Evolutionary conservation across 208 protist genomes (phyloP), one percentile per base, ranked within the genome.

Genomic region (Trypanosoma melophagium): DNA sequence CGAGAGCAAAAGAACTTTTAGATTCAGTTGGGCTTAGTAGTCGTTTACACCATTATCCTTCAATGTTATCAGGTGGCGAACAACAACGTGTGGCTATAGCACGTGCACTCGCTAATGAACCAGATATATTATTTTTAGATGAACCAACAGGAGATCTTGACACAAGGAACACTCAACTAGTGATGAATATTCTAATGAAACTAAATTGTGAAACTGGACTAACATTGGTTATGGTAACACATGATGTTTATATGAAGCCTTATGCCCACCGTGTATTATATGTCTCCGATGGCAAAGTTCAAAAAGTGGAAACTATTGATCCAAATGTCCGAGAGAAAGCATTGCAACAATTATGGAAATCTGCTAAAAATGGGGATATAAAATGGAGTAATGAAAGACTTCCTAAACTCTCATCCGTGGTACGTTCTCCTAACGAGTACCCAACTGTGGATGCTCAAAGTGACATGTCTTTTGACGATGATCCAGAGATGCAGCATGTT

Each of bases 221-320:
- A 22, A 98, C 97, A 17, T 86, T 98, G 79, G 84, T 99, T n/a
- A 99, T 99, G 97, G 97, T 99, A 2, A 98, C 97, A 9, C 97
- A 99, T 71, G 97, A 99, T 71, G 85, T 97, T n/a, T 88, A 94
- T 65, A 89, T 98, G 71, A 98, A 97, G 63, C 85, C 89, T 69
- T 98, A 96, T 73, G 91, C 96, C 0, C 75, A 98, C 47, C 78
- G 97, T 19, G 86, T 97, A 12, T 71, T 99, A 22, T 98, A 97
- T 74, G 90, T 99, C 71, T 78, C 96, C 35, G 97, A 99, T 78
- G 97, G 97, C 16, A 97, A 96, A 56, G 79, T 98, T 24, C 68
- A 87, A 67, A 79, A 71, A 22, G 69, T 85, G 9, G 92, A 96
- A 55, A 61, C 52, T 9, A 64, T 94, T 9, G 66, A 81, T 55